Evolutionary conservation across 768 basidiomycete species (phyloP).

Genomic region (Tulasnella sp.): DNA sequence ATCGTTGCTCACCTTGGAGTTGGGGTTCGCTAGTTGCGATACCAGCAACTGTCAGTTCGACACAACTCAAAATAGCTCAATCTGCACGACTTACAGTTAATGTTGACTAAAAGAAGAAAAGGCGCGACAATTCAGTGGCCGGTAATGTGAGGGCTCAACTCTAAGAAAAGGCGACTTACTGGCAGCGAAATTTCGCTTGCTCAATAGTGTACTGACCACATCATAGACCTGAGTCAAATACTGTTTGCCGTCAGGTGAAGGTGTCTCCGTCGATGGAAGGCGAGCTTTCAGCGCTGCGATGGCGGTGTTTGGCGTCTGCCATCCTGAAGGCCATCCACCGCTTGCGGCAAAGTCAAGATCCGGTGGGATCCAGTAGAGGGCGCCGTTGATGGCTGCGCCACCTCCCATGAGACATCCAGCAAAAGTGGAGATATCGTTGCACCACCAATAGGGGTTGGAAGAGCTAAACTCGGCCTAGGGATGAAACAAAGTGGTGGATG

Average conservation of each 20-base stretch:
- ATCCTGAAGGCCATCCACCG: conserved; percentile 45
- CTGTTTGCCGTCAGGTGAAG: conserved; percentile 48
- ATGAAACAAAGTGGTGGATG: neutral
- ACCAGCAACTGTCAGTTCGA: no score
- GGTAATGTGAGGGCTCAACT: no score
- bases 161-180: no score
- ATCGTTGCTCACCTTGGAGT: conserved; percentile 38
- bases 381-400: conserved; percentile 52
- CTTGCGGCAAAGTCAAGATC: conserved; percentile 40
- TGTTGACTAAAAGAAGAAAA: no score
- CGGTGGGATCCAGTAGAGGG: conserved; percentile 28
- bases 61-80: no score
- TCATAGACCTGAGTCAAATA: conserved; percentile 43
- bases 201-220: conserved; percentile 38
- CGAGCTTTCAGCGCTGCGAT: conserved; percentile 40
- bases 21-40: conserved; percentile 29
- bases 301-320: conserved; percentile 43
- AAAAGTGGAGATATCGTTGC: conserved; percentile 46
- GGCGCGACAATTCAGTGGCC: no score
- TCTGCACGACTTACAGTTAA: no score
- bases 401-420: conserved; percentile 58
- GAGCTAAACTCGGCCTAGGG: neutral
- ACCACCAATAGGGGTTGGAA: conserved; percentile 14
- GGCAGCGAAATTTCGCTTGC: conserved; percentile 34
- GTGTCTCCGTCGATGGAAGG: conserved; percentile 48